Evolutionary conservation across 192 early-diverging fungal species (phyloP), one percentile per base, ranked within the genome.

Genomic region (Funneliformis geosporum): DNA sequence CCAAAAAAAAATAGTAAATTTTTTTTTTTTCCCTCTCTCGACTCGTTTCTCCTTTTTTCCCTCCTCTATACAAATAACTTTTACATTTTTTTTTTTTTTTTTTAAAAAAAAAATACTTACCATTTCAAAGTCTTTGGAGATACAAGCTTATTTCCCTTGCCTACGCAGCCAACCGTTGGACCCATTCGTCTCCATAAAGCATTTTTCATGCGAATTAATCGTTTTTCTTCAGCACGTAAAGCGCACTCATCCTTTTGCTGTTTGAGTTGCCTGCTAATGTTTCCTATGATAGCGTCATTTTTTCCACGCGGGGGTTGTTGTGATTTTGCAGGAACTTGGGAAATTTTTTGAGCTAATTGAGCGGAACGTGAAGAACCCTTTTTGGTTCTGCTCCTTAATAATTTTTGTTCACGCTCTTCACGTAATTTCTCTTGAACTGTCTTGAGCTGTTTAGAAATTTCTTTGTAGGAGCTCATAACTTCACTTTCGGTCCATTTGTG

Each of bases 161-260:
- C 47, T n/a, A 79, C 77, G n/a, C 28, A 11, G 60, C 73, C 73
- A 60, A 75, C 50, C 40, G 38, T 2, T 0, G 50, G 33, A 12
- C 77, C 66, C 64, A 79, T 70, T 40, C 66, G 66, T 23, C 77
- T 62, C 77, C 77, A 79, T 33, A 79, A 46, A 50, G 50, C 50
- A 55, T 79, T 79, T 16, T 79, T 50, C 44, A 66, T 59, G 42
- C 77, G 42, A n/a, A 79, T 23, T 28, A 79, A 69, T 38, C 67
- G 25, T 43, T 79, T 79, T 27, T 79, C 77, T 59, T 79, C 73
- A 8, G 73, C 60, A 6, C 7, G 18, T 42, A 43, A 60, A 21
- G 50, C 38, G 9, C 18, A 43, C 23, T 60, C 28, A 2, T 75
- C 43, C 42, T 62, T 62, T 42, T 44, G 47, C 39, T 28, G 60